A percentile compares a stretch with the other conserved stretches of the same genome.
Conservation (phyloP, 1,284 basidiomycete species). For the Vanrija sp. region DNA sequence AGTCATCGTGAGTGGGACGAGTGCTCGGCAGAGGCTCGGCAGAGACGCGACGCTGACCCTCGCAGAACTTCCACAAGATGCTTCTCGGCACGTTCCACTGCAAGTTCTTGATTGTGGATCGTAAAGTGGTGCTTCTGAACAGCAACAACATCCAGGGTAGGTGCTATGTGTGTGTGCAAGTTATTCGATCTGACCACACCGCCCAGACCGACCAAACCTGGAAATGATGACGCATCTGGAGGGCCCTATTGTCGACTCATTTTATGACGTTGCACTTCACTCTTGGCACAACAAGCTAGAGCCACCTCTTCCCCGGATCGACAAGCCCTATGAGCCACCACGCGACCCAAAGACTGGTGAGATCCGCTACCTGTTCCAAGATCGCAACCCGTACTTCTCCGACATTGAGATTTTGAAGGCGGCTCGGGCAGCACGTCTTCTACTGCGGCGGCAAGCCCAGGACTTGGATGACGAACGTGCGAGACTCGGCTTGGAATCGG, state of each 20-base stretch:
- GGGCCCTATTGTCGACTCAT: conserved; percentile 63
- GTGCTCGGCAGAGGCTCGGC: background rate
- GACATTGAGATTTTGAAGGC: conserved; percentile 53
- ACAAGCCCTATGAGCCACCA: conserved; percentile 48
- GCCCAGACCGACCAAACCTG: conserved; percentile 50
- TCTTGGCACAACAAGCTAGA: conserved; percentile 52
- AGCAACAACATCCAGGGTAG: conserved; percentile 65
- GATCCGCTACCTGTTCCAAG: conserved; percentile 53
- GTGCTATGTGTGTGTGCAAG: conserved; percentile 16
- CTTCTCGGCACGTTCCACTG: conserved; percentile 71
- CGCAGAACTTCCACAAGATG: conserved; percentile 53
- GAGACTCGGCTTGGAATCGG: conserved; percentile 17
- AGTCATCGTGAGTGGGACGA: conserved; percentile 51
- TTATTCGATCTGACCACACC: no score
- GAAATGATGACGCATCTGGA: conserved; percentile 66
- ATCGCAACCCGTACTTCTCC: conserved; percentile 54
- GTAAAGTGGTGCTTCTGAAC: conserved; percentile 66
- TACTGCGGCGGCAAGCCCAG: conserved; percentile 46
- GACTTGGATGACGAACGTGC: conserved; percentile 33
- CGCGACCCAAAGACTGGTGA: conserved; percentile 27
- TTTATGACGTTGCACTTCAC: conserved; percentile 68
- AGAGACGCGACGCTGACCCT: conserved; percentile 46
- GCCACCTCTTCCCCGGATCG: conserved; percentile 39
- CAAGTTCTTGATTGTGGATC: conserved; percentile 71
- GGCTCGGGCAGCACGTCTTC: conserved; percentile 49